These are phyloP conservation scores for Helichrysum umbraculigerum DNA, from an alignment of 129 eudicot genomes.

Conservation along the genomic window DNA sequence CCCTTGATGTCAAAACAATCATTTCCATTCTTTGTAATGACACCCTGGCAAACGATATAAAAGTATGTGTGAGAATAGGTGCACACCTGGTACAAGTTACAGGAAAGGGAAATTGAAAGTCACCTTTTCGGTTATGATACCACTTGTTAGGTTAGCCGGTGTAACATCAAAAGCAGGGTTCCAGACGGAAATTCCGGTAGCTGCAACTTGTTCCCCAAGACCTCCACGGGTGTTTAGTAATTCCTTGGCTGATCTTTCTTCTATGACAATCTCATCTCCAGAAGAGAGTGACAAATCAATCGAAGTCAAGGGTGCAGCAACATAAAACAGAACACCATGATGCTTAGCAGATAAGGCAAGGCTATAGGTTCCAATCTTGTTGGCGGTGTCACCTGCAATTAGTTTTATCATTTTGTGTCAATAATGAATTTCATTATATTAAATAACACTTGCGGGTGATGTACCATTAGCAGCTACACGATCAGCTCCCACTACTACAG, in stretches of 20 bases:
- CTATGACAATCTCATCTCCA: slow-evolving; percentile 85
- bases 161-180: slow-evolving; percentile 99
- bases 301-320: slow-evolving; percentile 96
- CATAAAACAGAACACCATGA: slow-evolving; percentile 75
- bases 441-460: neutral
- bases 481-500: slow-evolving; percentile 96
- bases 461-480: slow-evolving; percentile 97
- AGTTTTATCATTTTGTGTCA: neutral
- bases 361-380: slow-evolving; percentile 95
- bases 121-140: slow-evolving; percentile 93
- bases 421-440: neutral
- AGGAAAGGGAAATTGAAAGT: neutral
- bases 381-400: slow-evolving; percentile 87
- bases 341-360: slow-evolving; percentile 78
- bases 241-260: slow-evolving; percentile 91
- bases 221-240: slow-evolving; percentile 79
- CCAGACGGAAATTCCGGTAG: slow-evolving; percentile 94
- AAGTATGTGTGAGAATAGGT: neutral
- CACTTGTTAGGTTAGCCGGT: slow-evolving; percentile 70
- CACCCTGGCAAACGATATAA: slow-evolving; percentile 49
- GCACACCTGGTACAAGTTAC: neutral
- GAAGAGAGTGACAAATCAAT: slow-evolving; percentile 77
- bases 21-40: slow-evolving; percentile 56
- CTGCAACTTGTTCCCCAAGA: slow-evolving; percentile 95
- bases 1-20: slow-evolving; percentile 61